Conservation (phyloP, 139 green algal genomes). For the Chlorella sorokiniana region DNA sequence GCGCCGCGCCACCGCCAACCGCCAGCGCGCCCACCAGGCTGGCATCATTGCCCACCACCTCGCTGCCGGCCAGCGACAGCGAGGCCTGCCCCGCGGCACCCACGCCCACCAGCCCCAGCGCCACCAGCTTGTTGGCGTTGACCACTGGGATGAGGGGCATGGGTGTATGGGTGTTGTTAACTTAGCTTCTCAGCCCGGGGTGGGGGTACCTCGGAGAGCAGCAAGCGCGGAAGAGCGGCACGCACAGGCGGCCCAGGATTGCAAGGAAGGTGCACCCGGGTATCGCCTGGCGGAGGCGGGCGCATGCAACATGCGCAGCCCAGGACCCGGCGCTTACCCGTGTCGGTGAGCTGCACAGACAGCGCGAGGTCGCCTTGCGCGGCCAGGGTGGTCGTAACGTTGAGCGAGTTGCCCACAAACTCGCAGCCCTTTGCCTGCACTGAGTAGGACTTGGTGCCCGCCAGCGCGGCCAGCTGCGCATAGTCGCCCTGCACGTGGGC, state of each 20-base stretch:
- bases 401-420: neutral
- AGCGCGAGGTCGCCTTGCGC: neutral
- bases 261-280: no score
- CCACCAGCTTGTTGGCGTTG: slow-evolving; percentile 4
- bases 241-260: no score
- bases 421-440: neutral
- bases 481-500: neutral
- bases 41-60: neutral
- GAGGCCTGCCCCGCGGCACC: neutral
- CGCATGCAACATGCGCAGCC: no score
- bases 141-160: neutral
- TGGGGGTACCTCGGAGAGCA: no score
- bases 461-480: neutral
- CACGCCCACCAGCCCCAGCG: neutral
- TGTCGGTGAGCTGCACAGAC: neutral
- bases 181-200: no score
- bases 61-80: neutral
- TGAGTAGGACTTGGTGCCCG: neutral
- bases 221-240: no score
- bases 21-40: neutral
- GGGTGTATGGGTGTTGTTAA: no score
- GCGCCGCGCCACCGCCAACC: neutral
- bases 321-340: slow-evolving; percentile 13
- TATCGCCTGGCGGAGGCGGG: no score
- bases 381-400: neutral